phyloP scores from a whole-genome alignment of 768 basidiomycete species.

The Calocybe gangraenosa region DNA sequence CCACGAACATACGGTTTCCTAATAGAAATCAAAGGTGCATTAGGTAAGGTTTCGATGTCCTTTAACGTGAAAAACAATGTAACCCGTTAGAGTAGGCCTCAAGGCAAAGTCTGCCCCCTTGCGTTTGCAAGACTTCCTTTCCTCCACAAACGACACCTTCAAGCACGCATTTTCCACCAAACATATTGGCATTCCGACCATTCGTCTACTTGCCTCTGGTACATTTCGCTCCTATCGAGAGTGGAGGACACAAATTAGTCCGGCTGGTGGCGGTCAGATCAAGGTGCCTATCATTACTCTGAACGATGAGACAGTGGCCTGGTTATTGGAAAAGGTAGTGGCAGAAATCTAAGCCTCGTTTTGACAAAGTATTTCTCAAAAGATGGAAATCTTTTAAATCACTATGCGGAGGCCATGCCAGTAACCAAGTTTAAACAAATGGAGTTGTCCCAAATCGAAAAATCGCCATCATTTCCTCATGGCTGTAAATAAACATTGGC shows the following conservation, averaged over 20 bases:
- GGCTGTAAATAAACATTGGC: no score
- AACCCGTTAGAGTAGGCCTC: not conserved
- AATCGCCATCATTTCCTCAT: no score
- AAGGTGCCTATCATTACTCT: constrained; percentile 9
- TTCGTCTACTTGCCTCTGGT: constrained; percentile 12
- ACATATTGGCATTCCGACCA: constrained; percentile 3
- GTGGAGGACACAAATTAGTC: constrained; percentile 6
- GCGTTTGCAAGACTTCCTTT: constrained; percentile 5
- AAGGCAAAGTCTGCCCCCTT: constrained; percentile 2
- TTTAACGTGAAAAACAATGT: not conserved
- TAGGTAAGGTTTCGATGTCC: not conserved
- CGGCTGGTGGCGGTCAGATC: constrained; percentile 10
- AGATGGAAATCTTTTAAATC: no score
- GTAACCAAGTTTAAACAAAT: no score
- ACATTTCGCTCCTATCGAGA: constrained; percentile 14
- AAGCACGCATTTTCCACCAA: not conserved
- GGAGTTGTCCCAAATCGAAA: no score
- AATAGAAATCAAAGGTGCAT: constrained; percentile 7
- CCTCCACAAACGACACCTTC: constrained; percentile 3
- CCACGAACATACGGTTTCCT: constrained; percentile 11
- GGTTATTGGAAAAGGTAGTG: constrained; percentile 8
- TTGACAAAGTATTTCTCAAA: no score
- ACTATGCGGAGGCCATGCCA: no score
- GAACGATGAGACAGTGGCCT: constrained; percentile 8
- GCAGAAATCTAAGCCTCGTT: constrained; percentile 9